Evolutionary conservation across 371 early-diverging fungal genomes (phyloP), one percentile per base, ranked within the genome.

Genomic region (Mucor saturninus): DNA sequence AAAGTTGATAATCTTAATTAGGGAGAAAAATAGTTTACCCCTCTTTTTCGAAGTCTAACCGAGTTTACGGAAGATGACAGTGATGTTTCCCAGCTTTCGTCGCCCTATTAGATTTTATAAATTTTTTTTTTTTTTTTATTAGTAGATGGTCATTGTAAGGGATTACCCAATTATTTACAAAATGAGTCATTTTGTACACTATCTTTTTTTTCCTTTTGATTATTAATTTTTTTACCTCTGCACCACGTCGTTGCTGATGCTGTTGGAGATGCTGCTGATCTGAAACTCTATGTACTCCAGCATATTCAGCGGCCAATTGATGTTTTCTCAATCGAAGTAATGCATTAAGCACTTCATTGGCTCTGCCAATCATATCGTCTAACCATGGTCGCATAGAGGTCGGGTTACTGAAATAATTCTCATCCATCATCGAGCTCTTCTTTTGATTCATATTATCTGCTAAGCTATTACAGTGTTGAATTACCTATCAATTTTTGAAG

Each of bases 291-390:
- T 58, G 58, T 15, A 40, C 4, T 35, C 40, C 39, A 40, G 56
- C 62, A 15, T 63, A 54, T 40, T 64, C 67, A 5, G 66, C 64
- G 6, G 66, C 65, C 35, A 76, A 48, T 56, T 80, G 80, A 40
- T 80, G 74, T 52, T 80, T 80, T 29, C 77, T 66, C n/a, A 80
- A 56, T 30, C 77, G 66, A 51, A 76, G 60, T 31, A 80, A 61
- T 26, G 77, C 77, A 69, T 80, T 76, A 1, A 80, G 58, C 3
- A 80, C 68, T 46, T 80, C 69, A 39, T 80, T 80, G 2, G 80
- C 75, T 58, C 69, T 71, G 5, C 62, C 59, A 54, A 80, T 75
- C 80, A 80, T 76, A 26, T 80, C 77, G 48, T 80, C 77, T 46
- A 80, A 39, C 77, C 77, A 76, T 32, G 80, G 80, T 26, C 58